phyloP scores from a whole-genome alignment of 768 basidiomycete species.

The Psilocybe subaeruginosa region DNA sequence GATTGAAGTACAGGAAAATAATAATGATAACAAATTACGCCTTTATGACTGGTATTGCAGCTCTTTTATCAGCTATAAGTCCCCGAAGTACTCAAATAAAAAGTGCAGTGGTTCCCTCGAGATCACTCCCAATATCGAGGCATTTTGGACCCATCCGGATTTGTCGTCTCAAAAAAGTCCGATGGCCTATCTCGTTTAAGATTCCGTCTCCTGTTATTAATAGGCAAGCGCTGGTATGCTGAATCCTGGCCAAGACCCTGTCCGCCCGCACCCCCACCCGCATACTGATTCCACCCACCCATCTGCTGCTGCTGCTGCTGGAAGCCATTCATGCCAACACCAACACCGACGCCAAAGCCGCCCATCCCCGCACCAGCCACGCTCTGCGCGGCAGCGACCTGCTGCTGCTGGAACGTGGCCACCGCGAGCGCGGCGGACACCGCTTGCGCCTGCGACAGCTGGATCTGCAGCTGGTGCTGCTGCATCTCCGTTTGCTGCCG shows the following conservation, averaged over 20 bases:
- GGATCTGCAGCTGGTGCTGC: constrained; percentile 77
- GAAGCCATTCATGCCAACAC: constrained; percentile 38
- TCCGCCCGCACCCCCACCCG: constrained; percentile 52
- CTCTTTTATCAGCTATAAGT: not conserved
- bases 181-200: constrained; percentile 83
- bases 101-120: no score
- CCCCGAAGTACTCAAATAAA: not conserved
- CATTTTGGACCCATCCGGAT: constrained; percentile 64
- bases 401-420: constrained; percentile 58
- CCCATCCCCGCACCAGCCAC: constrained; percentile 36
- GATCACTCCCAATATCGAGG: constrained; percentile 78
- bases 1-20: constrained; percentile 11
- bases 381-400: constrained; percentile 35
- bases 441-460: constrained; percentile 79
- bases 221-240: constrained; percentile 83
- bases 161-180: constrained; percentile 79
- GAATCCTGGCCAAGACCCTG: constrained; percentile 67
- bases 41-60: constrained; percentile 1
- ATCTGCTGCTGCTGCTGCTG: constrained; percentile 41
- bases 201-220: constrained; percentile 79
- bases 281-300: constrained; percentile 46
- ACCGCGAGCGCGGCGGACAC: constrained; percentile 67
- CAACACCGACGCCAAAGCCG: constrained; percentile 33
- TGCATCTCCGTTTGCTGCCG: constrained; percentile 85
- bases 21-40: constrained; percentile 8